Conservation (phyloP, 305 asterid species). For the Solanum hybrid region DNA sequence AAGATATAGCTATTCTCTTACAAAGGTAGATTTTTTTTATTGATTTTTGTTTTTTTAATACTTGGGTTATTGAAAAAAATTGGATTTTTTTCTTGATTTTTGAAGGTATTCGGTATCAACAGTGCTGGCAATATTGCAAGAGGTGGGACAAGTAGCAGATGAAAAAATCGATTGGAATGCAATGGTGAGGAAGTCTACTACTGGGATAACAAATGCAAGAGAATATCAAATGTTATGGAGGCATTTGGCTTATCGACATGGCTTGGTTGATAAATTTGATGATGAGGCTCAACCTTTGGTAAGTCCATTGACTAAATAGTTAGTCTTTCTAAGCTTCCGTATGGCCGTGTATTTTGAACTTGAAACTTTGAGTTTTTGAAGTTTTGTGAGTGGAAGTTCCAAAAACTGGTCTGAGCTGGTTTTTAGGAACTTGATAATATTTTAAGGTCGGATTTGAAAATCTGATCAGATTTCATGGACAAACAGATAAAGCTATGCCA, state of each 20-base stretch:
- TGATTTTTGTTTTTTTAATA: background rate
- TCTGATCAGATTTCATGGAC: background rate
- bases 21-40: slow-evolving; percentile 24
- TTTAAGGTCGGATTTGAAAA: background rate
- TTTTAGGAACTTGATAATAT: background rate
- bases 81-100: background rate
- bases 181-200: slow-evolving; percentile 49
- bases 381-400: background rate
- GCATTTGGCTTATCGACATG: slow-evolving; percentile 63
- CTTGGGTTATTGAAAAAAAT: background rate
- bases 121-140: slow-evolving; percentile 58
- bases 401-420: background rate
- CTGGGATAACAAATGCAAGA: slow-evolving; percentile 65
- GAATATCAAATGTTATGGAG: slow-evolving; percentile 87
- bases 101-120: slow-evolving; percentile 52
- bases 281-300: slow-evolving; percentile 44
- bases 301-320: background rate
- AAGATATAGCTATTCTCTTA: slow-evolving; percentile 30
- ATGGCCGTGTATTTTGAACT: background rate
- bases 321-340: slow-evolving; percentile 3
- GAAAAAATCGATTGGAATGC: slow-evolving; percentile 64
- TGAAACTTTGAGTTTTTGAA: background rate
- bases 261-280: slow-evolving; percentile 36
- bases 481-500: background rate
- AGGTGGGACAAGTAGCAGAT: slow-evolving; percentile 45